Conservation (phyloP, 805 yeast species). For the Tetrapisispora fleetii region DNA sequence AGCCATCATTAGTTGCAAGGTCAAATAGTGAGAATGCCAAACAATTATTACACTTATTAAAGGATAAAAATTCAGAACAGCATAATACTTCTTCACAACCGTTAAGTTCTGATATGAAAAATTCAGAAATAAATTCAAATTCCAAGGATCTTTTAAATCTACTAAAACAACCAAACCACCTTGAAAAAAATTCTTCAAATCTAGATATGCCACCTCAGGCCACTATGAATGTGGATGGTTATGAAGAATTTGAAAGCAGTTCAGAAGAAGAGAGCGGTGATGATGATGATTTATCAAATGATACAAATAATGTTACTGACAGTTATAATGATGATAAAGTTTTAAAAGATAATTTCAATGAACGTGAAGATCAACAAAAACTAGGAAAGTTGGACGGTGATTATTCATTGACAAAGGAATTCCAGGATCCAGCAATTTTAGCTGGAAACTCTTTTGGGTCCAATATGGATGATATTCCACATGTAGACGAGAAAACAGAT, state of each 20-base stretch:
- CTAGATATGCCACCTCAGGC: neutral
- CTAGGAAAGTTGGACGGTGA: constrained; percentile 9
- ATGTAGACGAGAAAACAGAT: constrained; percentile 11
- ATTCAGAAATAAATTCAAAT: neutral
- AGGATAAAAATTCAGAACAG: constrained; percentile 10
- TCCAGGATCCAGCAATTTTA: constrained; percentile 4
- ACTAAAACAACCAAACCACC: constrained; percentile 3
- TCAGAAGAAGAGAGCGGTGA: constrained; percentile 8
- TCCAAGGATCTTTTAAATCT: constrained; percentile 13
- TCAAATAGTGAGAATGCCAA: constrained; percentile 7
- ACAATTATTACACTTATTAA: constrained; percentile 33
- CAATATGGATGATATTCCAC: constrained; percentile 14
- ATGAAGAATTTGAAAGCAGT: constrained; percentile 25
- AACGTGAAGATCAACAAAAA: constrained; percentile 4
- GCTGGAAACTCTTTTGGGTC: constrained; percentile 9
- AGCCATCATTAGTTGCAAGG: constrained; percentile 28
- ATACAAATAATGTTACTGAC: neutral
- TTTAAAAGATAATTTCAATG: neutral
- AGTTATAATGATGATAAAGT: neutral
- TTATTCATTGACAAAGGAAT: constrained; percentile 3
- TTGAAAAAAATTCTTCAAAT: no score
- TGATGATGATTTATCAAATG: neutral
- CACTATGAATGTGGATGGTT: neutral
- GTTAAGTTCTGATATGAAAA: constrained; percentile 2
- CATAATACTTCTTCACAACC: neutral